Percentiles rank a stretch among this genome's conserved stretches.
Conservation (phyloP, 2,329 filamentous ascomycete genomes). For the Fusarium udum region DNA sequence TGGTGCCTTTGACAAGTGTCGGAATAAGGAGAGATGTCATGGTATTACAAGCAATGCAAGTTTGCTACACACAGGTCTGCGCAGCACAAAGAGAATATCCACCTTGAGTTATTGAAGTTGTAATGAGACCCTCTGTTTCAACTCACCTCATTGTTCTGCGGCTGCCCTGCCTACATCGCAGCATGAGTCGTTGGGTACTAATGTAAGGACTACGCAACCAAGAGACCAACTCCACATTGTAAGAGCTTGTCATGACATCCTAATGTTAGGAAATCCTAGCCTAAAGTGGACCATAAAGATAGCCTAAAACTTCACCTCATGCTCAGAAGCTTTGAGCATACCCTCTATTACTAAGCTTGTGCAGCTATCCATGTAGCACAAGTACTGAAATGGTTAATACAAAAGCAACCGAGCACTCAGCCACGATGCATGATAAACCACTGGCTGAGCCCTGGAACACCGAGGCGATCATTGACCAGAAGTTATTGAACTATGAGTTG, state of each 20-base stretch:
- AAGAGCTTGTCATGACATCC: not conserved
- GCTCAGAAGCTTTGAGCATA: not conserved
- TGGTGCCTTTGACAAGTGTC: not conserved
- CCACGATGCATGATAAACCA: not conserved
- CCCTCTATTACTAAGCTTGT: not conserved
- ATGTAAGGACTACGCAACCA: not conserved
- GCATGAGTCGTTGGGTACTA: not conserved
- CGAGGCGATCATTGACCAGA: not conserved
- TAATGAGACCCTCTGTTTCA: not conserved
- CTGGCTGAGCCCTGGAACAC: not conserved
- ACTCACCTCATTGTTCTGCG: not conserved
- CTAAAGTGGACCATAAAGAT: not conserved
- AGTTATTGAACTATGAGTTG: not conserved
- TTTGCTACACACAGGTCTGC: not conserved
- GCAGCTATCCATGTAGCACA: not conserved
- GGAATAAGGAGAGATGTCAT: not conserved
- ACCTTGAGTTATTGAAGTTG: not conserved
- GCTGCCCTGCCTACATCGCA: not conserved
- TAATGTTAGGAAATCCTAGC: not conserved
- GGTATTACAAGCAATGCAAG: not conserved
- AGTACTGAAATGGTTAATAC: not conserved
- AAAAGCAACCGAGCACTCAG: not conserved
- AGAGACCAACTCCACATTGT: not conserved
- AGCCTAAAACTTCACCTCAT: not conserved
- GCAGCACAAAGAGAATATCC: not conserved